phyloP scores from a whole-genome alignment of 345 rosid genomes.

The Acer negundo region DNA sequence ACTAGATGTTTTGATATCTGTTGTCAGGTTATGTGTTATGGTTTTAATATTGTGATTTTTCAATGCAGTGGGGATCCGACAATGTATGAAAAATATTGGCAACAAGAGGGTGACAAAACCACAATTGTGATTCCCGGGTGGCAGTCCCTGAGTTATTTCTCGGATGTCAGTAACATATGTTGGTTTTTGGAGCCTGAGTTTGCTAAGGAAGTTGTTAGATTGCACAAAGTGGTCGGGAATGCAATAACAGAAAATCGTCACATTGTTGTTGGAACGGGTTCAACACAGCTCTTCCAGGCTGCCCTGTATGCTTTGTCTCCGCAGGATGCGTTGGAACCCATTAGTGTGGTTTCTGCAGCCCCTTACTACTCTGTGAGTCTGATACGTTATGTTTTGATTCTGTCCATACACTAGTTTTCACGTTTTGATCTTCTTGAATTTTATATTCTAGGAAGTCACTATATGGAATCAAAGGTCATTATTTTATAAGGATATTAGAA shows the following conservation, averaged over 20 bases:
- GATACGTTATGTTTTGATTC: slow-evolving; percentile 3
- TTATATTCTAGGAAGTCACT: neutral
- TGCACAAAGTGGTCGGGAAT: slow-evolving; percentile 78
- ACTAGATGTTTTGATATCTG: neutral
- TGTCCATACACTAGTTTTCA: neutral
- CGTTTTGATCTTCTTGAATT: neutral
- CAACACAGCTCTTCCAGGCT: slow-evolving; percentile 87
- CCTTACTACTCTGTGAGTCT: slow-evolving; percentile 81
- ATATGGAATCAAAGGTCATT: neutral
- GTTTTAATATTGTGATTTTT: slow-evolving; percentile 6
- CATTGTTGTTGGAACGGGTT: slow-evolving; percentile 90
- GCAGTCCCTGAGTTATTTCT: slow-evolving; percentile 87
- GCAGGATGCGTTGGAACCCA: slow-evolving; percentile 55
- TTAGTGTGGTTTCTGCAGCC: slow-evolving; percentile 75
- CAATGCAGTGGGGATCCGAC: slow-evolving; percentile 89
- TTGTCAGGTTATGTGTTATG: neutral
- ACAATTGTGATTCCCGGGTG: slow-evolving; percentile 80
- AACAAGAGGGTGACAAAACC: slow-evolving; percentile 60
- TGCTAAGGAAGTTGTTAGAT: slow-evolving; percentile 55
- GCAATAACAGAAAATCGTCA: slow-evolving; percentile 64
- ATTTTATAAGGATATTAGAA: neutral
- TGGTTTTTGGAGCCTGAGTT: slow-evolving; percentile 92
- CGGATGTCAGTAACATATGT: slow-evolving; percentile 64
- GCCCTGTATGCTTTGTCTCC: slow-evolving; percentile 77
- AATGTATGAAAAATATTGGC: slow-evolving; percentile 81